phyloP scores from a whole-genome alignment of 2,329 filamentous ascomycete genomes.

The Setomelanomma holmii region DNA sequence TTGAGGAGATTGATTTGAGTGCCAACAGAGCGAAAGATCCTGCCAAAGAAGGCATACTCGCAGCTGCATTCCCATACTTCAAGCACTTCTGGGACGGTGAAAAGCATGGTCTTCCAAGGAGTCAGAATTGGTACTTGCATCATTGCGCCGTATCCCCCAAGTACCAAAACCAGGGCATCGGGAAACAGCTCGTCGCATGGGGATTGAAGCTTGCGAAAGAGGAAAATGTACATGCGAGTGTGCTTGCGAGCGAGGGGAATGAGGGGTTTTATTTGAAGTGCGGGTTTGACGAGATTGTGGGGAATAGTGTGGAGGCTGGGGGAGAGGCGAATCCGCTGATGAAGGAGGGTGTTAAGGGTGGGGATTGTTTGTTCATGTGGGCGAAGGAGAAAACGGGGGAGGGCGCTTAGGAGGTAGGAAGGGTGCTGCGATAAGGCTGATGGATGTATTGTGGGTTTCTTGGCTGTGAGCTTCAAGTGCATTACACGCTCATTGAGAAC shows the following conservation, averaged over 20 bases:
- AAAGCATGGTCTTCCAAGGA: conserved; percentile 17
- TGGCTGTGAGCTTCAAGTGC: too few relatives aligned
- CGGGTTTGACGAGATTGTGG: conserved; percentile 45
- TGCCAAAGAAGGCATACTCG: conserved; percentile 17
- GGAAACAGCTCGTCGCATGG: conserved; percentile 51
- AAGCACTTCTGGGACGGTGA: conserved; percentile 23
- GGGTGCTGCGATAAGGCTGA: too few relatives aligned
- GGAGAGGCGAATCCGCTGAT: conserved; percentile 43
- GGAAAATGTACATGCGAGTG: conserved; percentile 50
- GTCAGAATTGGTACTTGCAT: conserved; percentile 51
- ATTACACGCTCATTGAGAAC: too few relatives aligned
- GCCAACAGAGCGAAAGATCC: conserved; percentile 33
- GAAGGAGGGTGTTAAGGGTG: conserved; percentile 33
- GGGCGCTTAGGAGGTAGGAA: not conserved
- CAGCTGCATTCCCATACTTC: conserved; percentile 15
- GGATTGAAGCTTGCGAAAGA: conserved; percentile 48
- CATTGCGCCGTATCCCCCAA: conserved; percentile 50
- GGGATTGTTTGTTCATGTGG: conserved; percentile 43
- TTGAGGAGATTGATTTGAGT: conserved; percentile 10
- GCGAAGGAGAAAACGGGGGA: conserved; percentile 7
- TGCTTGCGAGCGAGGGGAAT: conserved; percentile 49
- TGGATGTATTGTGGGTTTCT: too few relatives aligned
- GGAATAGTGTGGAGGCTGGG: conserved; percentile 38
- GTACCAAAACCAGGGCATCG: conserved; percentile 48
- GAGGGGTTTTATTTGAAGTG: conserved; percentile 51